These are phyloP conservation scores for Infundibulicybe gibba DNA, from an alignment of 768 basidiomycete species.

Conservation along the genomic window DNA sequence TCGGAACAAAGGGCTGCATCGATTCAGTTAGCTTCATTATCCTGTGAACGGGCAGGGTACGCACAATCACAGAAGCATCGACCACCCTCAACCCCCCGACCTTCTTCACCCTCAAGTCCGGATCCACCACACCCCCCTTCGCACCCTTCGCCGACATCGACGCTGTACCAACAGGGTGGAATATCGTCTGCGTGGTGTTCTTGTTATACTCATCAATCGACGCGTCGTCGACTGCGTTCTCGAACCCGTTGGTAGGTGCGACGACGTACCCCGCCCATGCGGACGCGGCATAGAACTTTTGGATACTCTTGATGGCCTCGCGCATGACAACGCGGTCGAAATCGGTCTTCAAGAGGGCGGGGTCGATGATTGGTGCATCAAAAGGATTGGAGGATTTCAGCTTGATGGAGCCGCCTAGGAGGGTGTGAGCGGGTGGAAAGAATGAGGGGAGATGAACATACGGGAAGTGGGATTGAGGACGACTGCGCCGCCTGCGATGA, in stretches of 20 bases:
- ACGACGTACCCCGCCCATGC: constrained; percentile 4
- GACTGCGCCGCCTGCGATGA: constrained; percentile 4
- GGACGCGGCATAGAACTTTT: constrained; percentile 3
- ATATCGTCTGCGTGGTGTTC: constrained; percentile 11
- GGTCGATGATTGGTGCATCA: constrained; percentile 7
- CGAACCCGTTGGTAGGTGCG: constrained; percentile 1
- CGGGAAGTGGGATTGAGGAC: constrained; percentile 14
- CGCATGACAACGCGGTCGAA: constrained; percentile 8
- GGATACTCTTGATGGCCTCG: constrained; percentile 3
- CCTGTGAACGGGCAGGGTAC: background rate
- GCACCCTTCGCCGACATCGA: constrained; percentile 15
- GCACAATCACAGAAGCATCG: constrained; percentile 24
- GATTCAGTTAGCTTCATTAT: too few relatives aligned
- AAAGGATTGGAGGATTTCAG: constrained; percentile 6
- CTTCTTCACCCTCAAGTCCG: constrained; percentile 29
- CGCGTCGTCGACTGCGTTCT: constrained; percentile 20
- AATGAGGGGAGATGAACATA: background rate
- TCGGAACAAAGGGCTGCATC: constrained; percentile 1
- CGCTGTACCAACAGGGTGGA: constrained; percentile 23
- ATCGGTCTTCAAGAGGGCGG: constrained; percentile 25
- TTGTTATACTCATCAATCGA: constrained; percentile 24
- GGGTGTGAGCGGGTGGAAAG: background rate
- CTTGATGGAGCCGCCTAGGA: constrained; percentile 2
- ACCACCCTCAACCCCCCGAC: constrained; percentile 29
- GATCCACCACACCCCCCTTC: constrained; percentile 10